Evolutionary conservation across 176 grass and related monocot genomes (phyloP), one percentile per base, ranked within the genome.

Genomic region (Oryza meyeriana): DNA sequence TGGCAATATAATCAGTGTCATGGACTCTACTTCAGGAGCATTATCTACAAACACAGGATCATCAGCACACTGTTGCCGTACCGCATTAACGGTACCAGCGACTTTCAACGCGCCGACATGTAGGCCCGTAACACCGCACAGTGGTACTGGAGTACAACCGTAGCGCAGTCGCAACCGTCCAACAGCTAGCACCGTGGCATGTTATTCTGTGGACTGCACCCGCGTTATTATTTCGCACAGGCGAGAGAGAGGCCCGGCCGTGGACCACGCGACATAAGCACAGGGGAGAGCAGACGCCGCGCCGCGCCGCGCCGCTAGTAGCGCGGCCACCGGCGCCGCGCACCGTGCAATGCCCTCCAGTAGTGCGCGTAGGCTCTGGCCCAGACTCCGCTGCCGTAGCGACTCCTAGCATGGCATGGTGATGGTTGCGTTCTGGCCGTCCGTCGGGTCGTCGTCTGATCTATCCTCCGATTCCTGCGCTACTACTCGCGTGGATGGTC

Each of bases 161-260:
- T 18, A n/a, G n/a, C 22, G 48, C 68, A 72, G 36, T 31, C 25
- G 58, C 26, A 44, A 61, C 50, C 50, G 67, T 33, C 13, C 52
- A 52, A 52, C 48, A 71, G 65, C 44, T 28, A 22, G 77, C 62
- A 29, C 72, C 24, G 64, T 64, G 63, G 13, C 80, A 66, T 79
- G 74, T 30, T 61, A 74, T 83, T 83, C 75, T 39, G 74, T 74
- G 80, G 44, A 67, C 75, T 38, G 80, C 62, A 33, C 79, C 28
- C 73, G 66, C 41, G 65, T 55, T 64, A 64, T 72, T 55, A 64
- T 72, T 55, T 70, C 41, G 44, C 58, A 44, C 61, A 41, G 68
- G 76, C 59, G 20, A 44, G 76, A 16, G 13, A 25, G 18, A 18
- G 16, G 13, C 45, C 14, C 1, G 4, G 34, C 45, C 18, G 1